phyloP scores from a whole-genome alignment of 2,329 filamentous ascomycete species.

The Ilyonectria destructans region DNA sequence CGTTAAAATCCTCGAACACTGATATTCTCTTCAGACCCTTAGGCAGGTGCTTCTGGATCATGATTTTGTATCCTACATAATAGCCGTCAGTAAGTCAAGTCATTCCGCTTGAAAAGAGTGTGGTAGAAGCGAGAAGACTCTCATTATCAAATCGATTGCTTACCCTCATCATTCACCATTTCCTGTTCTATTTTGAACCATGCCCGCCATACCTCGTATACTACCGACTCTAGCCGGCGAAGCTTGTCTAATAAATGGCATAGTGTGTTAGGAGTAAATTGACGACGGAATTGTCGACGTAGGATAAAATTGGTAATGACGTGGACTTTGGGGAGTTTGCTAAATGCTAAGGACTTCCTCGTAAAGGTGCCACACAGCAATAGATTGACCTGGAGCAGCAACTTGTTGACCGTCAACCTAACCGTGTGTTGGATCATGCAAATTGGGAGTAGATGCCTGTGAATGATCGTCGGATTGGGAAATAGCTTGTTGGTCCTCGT shows the following conservation, averaged over 20 bases:
- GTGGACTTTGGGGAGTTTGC: not conserved
- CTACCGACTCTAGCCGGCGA: not conserved
- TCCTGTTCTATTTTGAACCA: not conserved
- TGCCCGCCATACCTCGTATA: slow-evolving; percentile 16
- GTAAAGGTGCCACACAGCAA: not conserved
- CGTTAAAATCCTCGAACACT: slow-evolving; percentile 21
- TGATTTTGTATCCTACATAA: not conserved
- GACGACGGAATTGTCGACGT: slow-evolving; percentile 13
- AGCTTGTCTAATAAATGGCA: not conserved
- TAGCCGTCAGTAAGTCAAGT: not conserved
- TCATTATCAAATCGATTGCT: not conserved
- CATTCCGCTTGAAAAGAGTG: not conserved
- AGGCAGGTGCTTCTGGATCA: not conserved
- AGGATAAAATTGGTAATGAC: slow-evolving; percentile 9
- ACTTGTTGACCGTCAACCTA: not conserved
- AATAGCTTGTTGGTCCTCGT: not conserved
- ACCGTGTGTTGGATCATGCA: not conserved
- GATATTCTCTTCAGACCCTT: slow-evolving; percentile 2
- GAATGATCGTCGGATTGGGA: not conserved
- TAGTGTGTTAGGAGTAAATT: not conserved
- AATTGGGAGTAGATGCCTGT: not conserved
- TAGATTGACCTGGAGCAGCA: not conserved
- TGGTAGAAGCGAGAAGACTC: not conserved
- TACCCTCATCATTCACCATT: not conserved
- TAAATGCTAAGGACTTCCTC: not conserved